Evolutionary conservation across 768 basidiomycete genomes (phyloP), one percentile per base, ranked within the genome.

Genomic region (Imleria badia): DNA sequence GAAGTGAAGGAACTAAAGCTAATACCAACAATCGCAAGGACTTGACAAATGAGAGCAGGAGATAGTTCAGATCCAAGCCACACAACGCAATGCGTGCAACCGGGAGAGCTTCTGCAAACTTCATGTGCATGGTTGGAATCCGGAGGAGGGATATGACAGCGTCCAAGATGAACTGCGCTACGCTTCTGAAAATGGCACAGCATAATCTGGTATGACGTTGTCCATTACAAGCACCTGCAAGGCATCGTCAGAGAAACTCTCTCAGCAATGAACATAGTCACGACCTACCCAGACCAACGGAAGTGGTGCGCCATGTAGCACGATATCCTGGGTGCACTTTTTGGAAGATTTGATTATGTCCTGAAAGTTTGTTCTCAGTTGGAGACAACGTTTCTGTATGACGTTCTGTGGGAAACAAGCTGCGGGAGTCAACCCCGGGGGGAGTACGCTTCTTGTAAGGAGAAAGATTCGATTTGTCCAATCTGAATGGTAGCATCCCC

Each of bases 31-130:
- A 94, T 71, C 1, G 70, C 70, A 1, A 92, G 74, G 38, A 91
- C 76, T 58, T 84, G 81, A 26, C 79, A 75, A 12, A 81, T 80
- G 41, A 87, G 78, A 34, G 75, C 66, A 11, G 80, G 63, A 0
- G 89, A 74, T 2, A 94, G 91, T n/a, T 79, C 79, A 38, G 86
- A 82, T 4, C 91, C 89, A 8, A 97, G 81, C 39, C 95, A 81
- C 17, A 96, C 34, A 96, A 78, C 48, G 80, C 78, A 23, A 96
- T 84, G 1, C 93, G 85, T 30, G 90, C 83, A 12, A 93, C 71
- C 0, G 94, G 94, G 1, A 97, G 78, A 0, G 83, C 76, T 13
- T 82, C 72, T 17, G 84, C 81, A 67, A 96, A 91, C 63, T 86
- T 92, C 55, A 76, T 75, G 64, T 89, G 81, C 64, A 81, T 78